Conservation (phyloP, 2,329 filamentous ascomycete genomes). For the Pseudogymnoascus sp. region DNA sequence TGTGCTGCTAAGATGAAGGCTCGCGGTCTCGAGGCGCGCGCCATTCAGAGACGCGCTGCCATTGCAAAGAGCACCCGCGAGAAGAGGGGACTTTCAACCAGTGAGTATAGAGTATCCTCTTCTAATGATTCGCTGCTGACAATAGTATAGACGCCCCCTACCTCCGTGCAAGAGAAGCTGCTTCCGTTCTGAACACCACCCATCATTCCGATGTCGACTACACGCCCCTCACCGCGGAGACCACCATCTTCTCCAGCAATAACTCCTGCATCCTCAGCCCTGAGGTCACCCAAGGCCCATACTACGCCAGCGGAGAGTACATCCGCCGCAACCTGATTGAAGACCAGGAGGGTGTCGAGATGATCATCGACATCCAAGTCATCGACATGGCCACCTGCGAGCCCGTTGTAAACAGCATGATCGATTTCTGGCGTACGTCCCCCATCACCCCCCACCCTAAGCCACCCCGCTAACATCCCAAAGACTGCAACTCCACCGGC, state of each 20-base stretch:
- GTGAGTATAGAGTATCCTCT: slow-evolving; percentile 8
- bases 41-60: slow-evolving; percentile 28
- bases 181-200: slow-evolving; percentile 13
- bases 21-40: slow-evolving; percentile 29
- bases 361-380: slow-evolving; percentile 44
- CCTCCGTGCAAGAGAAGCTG: slow-evolving; percentile 15
- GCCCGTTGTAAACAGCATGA: slow-evolving; percentile 37
- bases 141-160: background rate
- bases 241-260: slow-evolving; percentile 35
- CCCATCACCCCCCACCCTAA: background rate
- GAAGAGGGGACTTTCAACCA: slow-evolving; percentile 22
- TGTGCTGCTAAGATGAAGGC: slow-evolving; percentile 32
- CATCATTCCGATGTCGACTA: slow-evolving; percentile 23
- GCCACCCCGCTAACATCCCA: slow-evolving; percentile 9
- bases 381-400: slow-evolving; percentile 47
- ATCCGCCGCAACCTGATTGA: slow-evolving; percentile 41
- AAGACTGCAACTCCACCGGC: slow-evolving; percentile 34
- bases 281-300: slow-evolving; percentile 45
- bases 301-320: slow-evolving; percentile 45
- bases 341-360: slow-evolving; percentile 38
- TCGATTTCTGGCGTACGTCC: slow-evolving; percentile 44
- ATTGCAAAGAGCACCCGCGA: slow-evolving; percentile 27
- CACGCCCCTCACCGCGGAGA: slow-evolving; percentile 26
- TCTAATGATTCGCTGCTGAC: background rate
- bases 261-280: slow-evolving; percentile 41